A percentile compares a stretch with the other conserved stretches of the same genome.
Conservation (phyloP, 2,329 filamentous ascomycete genomes). For the Myriosclerotinia curreyana region DNA sequence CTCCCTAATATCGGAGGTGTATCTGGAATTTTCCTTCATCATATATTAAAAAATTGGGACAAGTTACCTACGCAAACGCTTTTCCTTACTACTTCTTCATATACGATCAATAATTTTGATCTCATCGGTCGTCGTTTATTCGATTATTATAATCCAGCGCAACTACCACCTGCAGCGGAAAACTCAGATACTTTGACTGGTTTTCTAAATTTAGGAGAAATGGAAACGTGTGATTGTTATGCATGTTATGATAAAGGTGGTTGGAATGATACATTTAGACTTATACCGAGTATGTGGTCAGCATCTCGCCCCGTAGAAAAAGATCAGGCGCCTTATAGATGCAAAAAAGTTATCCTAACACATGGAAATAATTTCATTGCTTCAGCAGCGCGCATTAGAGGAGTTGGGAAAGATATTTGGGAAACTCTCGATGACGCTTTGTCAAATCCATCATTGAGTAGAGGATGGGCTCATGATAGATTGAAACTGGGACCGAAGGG, state of each 20-base stretch:
- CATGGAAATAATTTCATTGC: constrained; percentile 50
- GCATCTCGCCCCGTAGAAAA: constrained; percentile 35
- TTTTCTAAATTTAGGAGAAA: constrained; percentile 45
- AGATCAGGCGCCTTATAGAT: constrained; percentile 23
- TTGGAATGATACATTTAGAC: constrained; percentile 42
- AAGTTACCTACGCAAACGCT: constrained; percentile 46
- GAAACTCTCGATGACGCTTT: constrained; percentile 35
- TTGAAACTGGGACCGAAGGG: constrained; percentile 26
- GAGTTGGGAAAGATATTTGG: constrained; percentile 32
- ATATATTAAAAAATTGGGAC: constrained; percentile 46
- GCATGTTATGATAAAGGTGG: constrained; percentile 43
- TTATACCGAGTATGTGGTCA: constrained; percentile 42
- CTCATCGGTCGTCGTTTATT: constrained; percentile 23
- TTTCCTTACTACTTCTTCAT: constrained; percentile 40
- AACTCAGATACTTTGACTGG: constrained; percentile 42
- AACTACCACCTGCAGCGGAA: constrained; percentile 40
- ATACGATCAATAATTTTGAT: constrained; percentile 16
- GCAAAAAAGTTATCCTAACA: constrained; percentile 42
- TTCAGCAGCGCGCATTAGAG: constrained; percentile 45
- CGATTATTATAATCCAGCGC: constrained; percentile 35
- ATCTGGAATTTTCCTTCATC: constrained; percentile 47
- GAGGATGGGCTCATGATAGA: constrained; percentile 36
- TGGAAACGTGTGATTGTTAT: constrained; percentile 42
- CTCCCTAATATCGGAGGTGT: constrained; percentile 45
- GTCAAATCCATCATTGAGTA: constrained; percentile 28